Evolutionary conservation across 2,329 filamentous ascomycete species (phyloP), one percentile per base, ranked within the genome.

Genomic region (Hymenoscyphus repandus): DNA sequence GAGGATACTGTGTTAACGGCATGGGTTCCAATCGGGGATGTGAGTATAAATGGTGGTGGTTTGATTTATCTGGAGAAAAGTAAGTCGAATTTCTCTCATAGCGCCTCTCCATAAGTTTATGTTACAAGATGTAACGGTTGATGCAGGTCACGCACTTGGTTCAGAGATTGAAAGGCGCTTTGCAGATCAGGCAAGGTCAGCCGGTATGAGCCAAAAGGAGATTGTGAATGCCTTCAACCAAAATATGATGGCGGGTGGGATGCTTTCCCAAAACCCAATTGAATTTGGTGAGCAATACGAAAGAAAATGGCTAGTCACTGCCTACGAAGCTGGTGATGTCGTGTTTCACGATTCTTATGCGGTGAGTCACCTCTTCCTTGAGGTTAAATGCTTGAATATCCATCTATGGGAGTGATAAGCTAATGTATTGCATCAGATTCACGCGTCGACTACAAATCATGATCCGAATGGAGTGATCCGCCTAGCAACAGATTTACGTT

Each of bases 41-140:
- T 81, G 3, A 68, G 70, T 17, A 47, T 81, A 5, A 72, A 75
- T 41, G 79, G 80, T 0, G 79, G 80, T 5, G 79, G 80, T 0
- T 60, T 83, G 48, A 80, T 83, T 1, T 83, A 83, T 52, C 66
- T 83, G 1, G 79, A 83, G 55, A 67, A 75, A 40, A 70, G 72
- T 63, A 15, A 41, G 47, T 58, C 20, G 11, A 11, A 38, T 9
- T 15, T 31, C 7, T 27, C 22, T 27, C 22, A 4, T 27, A 27
- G 22, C 7, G 22, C 22, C 22, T 27, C 7, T 27, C 22, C 7
- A 27, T 27, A 27, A 27, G 27, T 20, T 15, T 12, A 22, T 6
- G 44, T 60, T 61, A 0, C 67, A 80, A 1, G 78, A 78, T 1
- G 61, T 64, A 20, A 68, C 78, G 48, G 68, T 79, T 5, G 78